Base-by-base conservation (phyloP, 805 yeast species). In the Saccharomycopsis sp. region DNA sequence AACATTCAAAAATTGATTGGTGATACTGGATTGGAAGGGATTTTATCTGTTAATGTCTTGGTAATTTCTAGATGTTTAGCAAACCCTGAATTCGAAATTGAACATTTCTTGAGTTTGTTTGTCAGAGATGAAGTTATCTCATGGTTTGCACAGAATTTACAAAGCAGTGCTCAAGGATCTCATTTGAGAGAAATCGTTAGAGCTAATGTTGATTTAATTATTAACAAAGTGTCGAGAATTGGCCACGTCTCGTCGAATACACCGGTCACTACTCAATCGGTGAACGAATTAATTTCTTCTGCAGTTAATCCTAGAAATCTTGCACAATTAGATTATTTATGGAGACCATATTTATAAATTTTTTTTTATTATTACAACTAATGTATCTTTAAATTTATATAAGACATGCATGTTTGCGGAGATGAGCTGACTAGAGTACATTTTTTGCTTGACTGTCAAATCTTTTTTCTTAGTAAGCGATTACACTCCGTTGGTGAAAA, bases 241-340 rank as follows among this genome's bases (percentile, higher is more conserved):
- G 84, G 89, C 2, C 87, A 85, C 50, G 60, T 70, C 21, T 62
- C 64, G 38, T 71, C 75, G 11, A 67, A 70, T 31, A 75, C 75
- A 26, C 66, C 74, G 33, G 78, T 83, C 1, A 85, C 95, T 7
- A 85, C 95, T 31, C 97, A 93, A 61, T 81, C 85, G 50, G 85
- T 88, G 26, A 72, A 93, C 54, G 97, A 93, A 57, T 74, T 90
- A 59, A 86, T 94, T 41, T 84, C 95, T 3, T 89, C 85, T 57
- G 97, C 98, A 5, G 97, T 90, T 9, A 93, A 90, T 58, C 97
- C 97, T 28, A 77, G 96, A 55, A 86, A 87, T 56, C 66, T 93
- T 55, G 97, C 97, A 9, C 79, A 86, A 44, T 82, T 95, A 6
- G 98, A 93, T 56, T 81, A 88, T 16, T 71, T 86, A 52, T 93